Evolutionary conservation across 2,329 filamentous ascomycete genomes (phyloP), one percentile per base, ranked within the genome.

Genomic region (Stachybotrys chlorohalonatus): DNA sequence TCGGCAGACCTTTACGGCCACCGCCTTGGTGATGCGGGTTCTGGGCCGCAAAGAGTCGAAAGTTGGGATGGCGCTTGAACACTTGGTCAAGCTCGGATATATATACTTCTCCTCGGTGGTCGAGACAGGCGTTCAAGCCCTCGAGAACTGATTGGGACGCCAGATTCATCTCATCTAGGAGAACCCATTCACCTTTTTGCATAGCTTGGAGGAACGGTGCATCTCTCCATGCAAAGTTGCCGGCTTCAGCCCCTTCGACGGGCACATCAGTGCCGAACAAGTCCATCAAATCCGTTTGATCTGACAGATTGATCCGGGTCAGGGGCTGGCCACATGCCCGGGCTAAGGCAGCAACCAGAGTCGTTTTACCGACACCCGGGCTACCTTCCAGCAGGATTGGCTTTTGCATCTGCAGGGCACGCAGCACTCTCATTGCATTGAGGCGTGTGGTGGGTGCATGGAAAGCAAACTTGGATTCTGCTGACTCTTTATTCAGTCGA

Each of bases 1-100:
- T 89, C 1, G 94, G 94, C 42, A 99, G 75, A 46, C 94, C 94
- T 71, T 99, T 99, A 62, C 94, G 84, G 9, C 94, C 94, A 59
- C 94, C 93, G 55, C 94, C 94, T 71, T 99, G 94, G 64, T 96
- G 90, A 70, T 99, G 94, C 8, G 94, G 94, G 66, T 99, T 99
- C 68, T 99, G 94, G 0, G 94, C 92, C 13, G 95, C 94, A 65
- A 99, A 99, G 0, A 99, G 82, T n/a, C 88, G 85, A 71, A 99
- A 99, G 59, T 92, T 78, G 0, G 87, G 85, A 67, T 99, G 93
- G 30, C 90, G 85, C 63, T 87, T 86, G 72, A 99, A 99, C 3
- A 90, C 91, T 64, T 95, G 92, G 64, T 96, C 93, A 11, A 99
- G 80, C 66, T 99, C 95, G 1, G 94, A 90, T 56, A 99, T 85